phyloP scores from a whole-genome alignment of 2,329 filamentous ascomycete genomes.

The Calonectria leucothoes region DNA sequence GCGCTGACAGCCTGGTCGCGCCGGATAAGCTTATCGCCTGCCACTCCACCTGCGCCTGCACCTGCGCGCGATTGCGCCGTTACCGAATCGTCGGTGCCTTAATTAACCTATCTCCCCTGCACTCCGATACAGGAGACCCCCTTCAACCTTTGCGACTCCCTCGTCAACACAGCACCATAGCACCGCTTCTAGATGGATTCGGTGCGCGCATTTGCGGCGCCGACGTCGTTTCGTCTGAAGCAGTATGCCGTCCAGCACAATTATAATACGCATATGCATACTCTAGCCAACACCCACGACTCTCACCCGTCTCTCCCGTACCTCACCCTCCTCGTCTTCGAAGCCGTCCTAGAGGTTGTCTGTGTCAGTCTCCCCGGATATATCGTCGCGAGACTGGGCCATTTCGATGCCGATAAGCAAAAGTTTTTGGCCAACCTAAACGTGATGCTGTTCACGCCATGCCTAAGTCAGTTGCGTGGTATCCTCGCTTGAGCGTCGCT shows the following conservation, averaged over 20 bases:
- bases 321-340: constrained; percentile 86
- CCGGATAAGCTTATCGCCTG: constrained; percentile 14
- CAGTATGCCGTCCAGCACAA: constrained; percentile 49
- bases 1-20: not conserved
- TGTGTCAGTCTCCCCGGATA: constrained; percentile 96
- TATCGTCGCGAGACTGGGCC: constrained; percentile 87
- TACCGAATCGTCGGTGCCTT: constrained; percentile 23
- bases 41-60: constrained; percentile 21
- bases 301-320: constrained; percentile 75
- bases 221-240: constrained; percentile 58
- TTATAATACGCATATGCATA: constrained; percentile 56
- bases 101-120: constrained; percentile 28
- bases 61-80: constrained; percentile 25
- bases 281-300: constrained; percentile 57
- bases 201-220: constrained; percentile 52
- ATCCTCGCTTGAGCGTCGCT: constrained; percentile 12
- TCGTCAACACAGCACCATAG: constrained; percentile 18
- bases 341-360: constrained; percentile 94
- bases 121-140: constrained; percentile 20
- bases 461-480: constrained; percentile 76
- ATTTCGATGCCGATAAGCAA: constrained; percentile 95
- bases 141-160: constrained; percentile 7
- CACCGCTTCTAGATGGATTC: constrained; percentile 48
- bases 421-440: constrained; percentile 98
- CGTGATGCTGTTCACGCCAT: constrained; percentile 95